These are phyloP conservation scores for Mycena venus DNA, from an alignment of 768 basidiomycete species.

Conservation along the genomic window DNA sequence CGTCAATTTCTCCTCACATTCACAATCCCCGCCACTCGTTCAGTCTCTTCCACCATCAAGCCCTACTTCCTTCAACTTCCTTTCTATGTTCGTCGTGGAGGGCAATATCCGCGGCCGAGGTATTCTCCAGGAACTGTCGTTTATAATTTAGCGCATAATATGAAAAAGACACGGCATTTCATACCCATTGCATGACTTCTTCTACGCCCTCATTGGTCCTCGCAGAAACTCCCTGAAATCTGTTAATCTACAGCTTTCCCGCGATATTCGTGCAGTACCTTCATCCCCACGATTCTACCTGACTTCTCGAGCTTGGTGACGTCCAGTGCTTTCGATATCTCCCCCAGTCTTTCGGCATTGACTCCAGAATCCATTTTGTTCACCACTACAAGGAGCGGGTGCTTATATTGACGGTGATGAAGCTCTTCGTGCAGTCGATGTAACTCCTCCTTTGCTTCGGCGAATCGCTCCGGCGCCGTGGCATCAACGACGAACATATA, in stretches of 20 bases:
- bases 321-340: neutral
- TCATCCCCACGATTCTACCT: neutral
- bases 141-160: too few relatives aligned
- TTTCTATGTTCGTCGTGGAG: too few relatives aligned
- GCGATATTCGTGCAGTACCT: neutral
- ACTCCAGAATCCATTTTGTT: conserved; percentile 5
- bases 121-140: too few relatives aligned
- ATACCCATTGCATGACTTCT: conserved; percentile 1
- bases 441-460: conserved; percentile 60
- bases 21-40: too few relatives aligned
- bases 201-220: neutral
- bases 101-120: too few relatives aligned
- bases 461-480: conserved; percentile 60
- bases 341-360: neutral
- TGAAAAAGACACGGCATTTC: too few relatives aligned
- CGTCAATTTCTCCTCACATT: too few relatives aligned
- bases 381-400: conserved; percentile 11
- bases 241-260: neutral
- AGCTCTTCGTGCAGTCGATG: conserved; percentile 46
- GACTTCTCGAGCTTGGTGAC: neutral
- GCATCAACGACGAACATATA: conserved; percentile 67
- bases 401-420: conserved; percentile 48
- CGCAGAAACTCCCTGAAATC: neutral
- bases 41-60: too few relatives aligned
- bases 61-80: too few relatives aligned